Conservation (phyloP, 148 eudicot species). For the Arbutus unedo region DNA sequence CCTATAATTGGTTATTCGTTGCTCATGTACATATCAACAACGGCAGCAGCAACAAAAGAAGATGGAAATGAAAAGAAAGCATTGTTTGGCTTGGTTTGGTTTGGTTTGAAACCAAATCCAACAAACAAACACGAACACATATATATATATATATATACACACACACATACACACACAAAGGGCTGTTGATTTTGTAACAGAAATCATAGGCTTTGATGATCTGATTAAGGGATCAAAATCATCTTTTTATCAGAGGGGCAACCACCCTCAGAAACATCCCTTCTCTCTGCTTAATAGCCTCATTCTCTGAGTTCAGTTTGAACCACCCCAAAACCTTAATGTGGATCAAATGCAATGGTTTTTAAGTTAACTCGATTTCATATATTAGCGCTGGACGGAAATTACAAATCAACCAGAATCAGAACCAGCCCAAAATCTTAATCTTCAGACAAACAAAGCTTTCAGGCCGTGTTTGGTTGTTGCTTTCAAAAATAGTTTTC, state of each 20-base stretch:
- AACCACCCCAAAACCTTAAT: neutral
- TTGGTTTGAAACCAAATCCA: no score
- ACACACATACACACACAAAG: neutral
- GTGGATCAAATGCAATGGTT: neutral
- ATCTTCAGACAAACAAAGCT: no score
- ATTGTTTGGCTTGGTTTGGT: no score
- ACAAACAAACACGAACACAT: no score
- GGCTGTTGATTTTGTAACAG: neutral
- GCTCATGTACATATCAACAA: no score
- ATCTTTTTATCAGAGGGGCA: neutral
- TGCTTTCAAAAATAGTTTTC: neutral
- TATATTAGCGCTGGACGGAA: no score
- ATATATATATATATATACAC: no score
- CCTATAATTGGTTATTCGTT: neutral
- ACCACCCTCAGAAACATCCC: neutral
- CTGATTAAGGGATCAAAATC: neutral
- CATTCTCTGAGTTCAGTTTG: neutral
- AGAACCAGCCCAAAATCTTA: no score
- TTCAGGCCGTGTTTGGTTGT: neutral
- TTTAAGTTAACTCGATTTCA: neutral
- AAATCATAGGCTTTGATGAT: neutral
- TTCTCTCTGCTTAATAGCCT: neutral
- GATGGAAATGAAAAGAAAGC: no score
- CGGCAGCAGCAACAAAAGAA: no score
- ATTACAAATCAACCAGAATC: no score